Base-by-base conservation (phyloP, 75 land plant species). In the Ceratopteris richardii region DNA sequence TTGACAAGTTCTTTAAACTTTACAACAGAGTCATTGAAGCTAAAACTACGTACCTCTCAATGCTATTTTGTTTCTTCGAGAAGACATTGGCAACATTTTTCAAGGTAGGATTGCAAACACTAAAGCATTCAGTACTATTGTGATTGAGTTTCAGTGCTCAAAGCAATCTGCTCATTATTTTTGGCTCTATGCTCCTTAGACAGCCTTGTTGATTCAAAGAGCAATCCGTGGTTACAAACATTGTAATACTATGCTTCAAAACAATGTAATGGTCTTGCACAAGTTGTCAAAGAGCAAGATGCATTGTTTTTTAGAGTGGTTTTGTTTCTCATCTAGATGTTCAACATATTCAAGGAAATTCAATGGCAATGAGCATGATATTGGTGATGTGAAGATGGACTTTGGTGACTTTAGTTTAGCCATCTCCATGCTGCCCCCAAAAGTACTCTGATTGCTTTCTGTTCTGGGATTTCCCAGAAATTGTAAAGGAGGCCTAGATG, bases 331-430 rank as follows among this genome's bases (percentile, higher is more conserved):
- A n/a, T n/a, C n/a, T n/a, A n/a, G n/a, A n/a, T n/a, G n/a, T n/a
- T n/a, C n/a, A n/a, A n/a, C n/a, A n/a, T 33, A 9, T 42, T 60
- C 64, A 73, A 71, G 63, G 41, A 55, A 43, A 33, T 33, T 54
- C 59, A 11, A 61, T 59, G 66, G 71, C 19, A 73, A 71, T 39
- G 51, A 73, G 58, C 76, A 73, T 56, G 62, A 73, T 44, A 40
- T 66, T 22, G 63, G 76, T 41, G 76, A 70, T 7, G 70, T 73
- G 44, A 66, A 66, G 30, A 52, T 73, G n/a, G 76, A 71, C 10
- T 73, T 73, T 50, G 76, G 76, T 44, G 76, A 71, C 17, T 73
- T 73, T 54, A 73, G 76, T 57, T 53, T 73, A 48, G 76, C 70
- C 0, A 73, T 73, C 53, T 73, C 76, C 21, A 58, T 73, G 71